Base-by-base conservation (phyloP, 352 stramenopile species). In the Phytophthora sansomeana region DNA sequence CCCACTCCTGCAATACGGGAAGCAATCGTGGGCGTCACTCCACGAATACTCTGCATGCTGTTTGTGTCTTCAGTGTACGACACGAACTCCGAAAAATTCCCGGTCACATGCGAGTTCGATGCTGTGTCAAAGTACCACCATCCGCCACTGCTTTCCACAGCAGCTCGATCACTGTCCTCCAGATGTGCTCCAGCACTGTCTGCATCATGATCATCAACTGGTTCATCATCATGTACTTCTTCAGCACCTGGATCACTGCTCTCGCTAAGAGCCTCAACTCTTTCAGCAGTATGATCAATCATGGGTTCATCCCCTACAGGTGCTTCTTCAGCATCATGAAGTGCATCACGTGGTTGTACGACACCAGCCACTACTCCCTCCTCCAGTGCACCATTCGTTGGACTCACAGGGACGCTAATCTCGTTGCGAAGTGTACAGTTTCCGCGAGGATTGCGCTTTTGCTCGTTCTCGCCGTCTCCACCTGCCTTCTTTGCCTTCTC, bases 121-220 rank as follows among this genome's bases (percentile, higher is more conserved):
- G 28, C 41, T 8, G 54, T 62, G 42, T 53, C 32, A 16, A 62
- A 62, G 42, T 32, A 62, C 4, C 10, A 53, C 43, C 36, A 50
- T 26, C 46, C 46, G 28, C 19, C 19, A 28, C 24, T 50, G 9
- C 17, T 35, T 17, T 57, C 32, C 13, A 13, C 32, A 38, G 32
- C 19, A 50, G 11, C 6, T 17, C 6, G 7, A 50, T 32, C 6
- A 50, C n/a, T n/a, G n/a, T n/a, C n/a, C n/a, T n/a, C n/a, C n/a
- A n/a, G n/a, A n/a, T n/a, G n/a, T n/a, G n/a, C n/a, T n/a, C n/a
- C n/a, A n/a, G n/a, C n/a, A n/a, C n/a, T n/a, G n/a, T n/a, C n/a
- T n/a, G n/a, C n/a, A n/a, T n/a, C n/a, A n/a, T 42, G 11, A 3
- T 42, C 35, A 2, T 6, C 35, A n/a, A n/a, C n/a, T n/a, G n/a